Evolutionary conservation across 768 basidiomycete genomes (phyloP).

Genomic region (Gautieria morchelliformis): DNA sequence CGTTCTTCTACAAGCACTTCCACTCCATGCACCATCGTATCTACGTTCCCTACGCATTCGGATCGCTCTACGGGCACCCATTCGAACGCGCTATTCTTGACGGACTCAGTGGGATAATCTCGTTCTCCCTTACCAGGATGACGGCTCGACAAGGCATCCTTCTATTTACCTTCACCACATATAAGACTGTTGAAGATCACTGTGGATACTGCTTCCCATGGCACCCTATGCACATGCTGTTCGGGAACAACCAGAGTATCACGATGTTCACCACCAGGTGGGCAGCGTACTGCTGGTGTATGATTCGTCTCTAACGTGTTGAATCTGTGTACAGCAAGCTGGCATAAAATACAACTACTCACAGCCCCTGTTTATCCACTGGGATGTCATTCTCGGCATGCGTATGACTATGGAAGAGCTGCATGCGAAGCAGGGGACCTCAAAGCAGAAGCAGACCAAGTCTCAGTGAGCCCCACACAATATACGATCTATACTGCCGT

Average conservation of each 20-base stretch:
- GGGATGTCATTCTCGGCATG: slow-evolving; percentile 29
- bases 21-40: slow-evolving; percentile 40
- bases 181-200: too few species aligned
- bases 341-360: slow-evolving; percentile 41
- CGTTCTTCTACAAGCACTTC: slow-evolving; percentile 37
- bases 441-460: background rate
- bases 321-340: slow-evolving; percentile 17
- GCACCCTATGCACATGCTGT: slow-evolving; percentile 37
- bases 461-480: too few species aligned
- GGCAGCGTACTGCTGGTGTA: slow-evolving; percentile 11
- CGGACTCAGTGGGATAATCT: slow-evolving; percentile 29
- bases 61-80: slow-evolving; percentile 43
- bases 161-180: slow-evolving; percentile 31
- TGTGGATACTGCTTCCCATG: slow-evolving; percentile 32
- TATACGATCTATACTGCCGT: too few species aligned
- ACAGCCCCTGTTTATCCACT: too few species aligned
- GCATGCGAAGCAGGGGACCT: background rate
- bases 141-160: slow-evolving; percentile 31
- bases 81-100: slow-evolving; percentile 39
- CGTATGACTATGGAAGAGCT: slow-evolving; percentile 12
- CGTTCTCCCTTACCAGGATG: slow-evolving; percentile 27
- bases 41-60: slow-evolving; percentile 41
- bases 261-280: slow-evolving; percentile 37
- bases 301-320: too few species aligned
- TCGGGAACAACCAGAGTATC: slow-evolving; percentile 39